Evolutionary conservation across 1,284 basidiomycete genomes (phyloP).

Genomic region (Ganoderma multipileum): DNA sequence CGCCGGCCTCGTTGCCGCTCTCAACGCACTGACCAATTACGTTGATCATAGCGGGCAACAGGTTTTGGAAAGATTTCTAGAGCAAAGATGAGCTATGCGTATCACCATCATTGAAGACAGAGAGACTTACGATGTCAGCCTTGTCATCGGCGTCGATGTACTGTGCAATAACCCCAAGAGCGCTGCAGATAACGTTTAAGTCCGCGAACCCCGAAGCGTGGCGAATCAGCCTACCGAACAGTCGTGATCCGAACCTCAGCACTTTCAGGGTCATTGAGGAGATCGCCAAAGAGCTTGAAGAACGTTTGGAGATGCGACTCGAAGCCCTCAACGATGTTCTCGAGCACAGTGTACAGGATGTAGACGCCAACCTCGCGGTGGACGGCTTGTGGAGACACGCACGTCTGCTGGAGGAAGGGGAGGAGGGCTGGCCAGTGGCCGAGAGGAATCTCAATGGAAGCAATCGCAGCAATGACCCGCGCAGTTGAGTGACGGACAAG

Average conservation of each 20-base stretch:
- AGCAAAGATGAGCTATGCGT: constrained; percentile 8
- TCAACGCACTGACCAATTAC: constrained; percentile 93
- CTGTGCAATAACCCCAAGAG: constrained; percentile 92
- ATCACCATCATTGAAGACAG: constrained; percentile 1
- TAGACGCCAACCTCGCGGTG: constrained; percentile 94
- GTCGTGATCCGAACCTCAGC: constrained; percentile 93
- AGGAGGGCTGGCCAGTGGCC: constrained; percentile 90
- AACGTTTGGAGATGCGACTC: constrained; percentile 81
- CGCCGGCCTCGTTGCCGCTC: constrained; percentile 80
- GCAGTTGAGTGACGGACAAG: constrained; percentile 91
- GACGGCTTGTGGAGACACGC: constrained; percentile 69
- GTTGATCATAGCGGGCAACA: constrained; percentile 90
- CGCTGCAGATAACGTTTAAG: constrained; percentile 49
- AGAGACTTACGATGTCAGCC: constrained; percentile 70
- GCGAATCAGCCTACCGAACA: constrained; percentile 59
- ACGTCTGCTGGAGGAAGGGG: constrained; percentile 87
- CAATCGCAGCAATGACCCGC: constrained; percentile 94
- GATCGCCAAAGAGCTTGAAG: constrained; percentile 82
- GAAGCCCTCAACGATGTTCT: constrained; percentile 91
- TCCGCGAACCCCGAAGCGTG: constrained; percentile 16
- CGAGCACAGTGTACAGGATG: constrained; percentile 92
- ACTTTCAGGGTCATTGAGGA: constrained; percentile 90
- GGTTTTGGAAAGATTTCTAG: constrained; percentile 88
- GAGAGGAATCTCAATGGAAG: constrained; percentile 85
- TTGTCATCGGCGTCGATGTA: constrained; percentile 93